A percentile compares a stretch with the other conserved stretches of the same genome.
Conservation (phyloP, 768 basidiomycete species). For the Lactarius hatsudake region DNA sequence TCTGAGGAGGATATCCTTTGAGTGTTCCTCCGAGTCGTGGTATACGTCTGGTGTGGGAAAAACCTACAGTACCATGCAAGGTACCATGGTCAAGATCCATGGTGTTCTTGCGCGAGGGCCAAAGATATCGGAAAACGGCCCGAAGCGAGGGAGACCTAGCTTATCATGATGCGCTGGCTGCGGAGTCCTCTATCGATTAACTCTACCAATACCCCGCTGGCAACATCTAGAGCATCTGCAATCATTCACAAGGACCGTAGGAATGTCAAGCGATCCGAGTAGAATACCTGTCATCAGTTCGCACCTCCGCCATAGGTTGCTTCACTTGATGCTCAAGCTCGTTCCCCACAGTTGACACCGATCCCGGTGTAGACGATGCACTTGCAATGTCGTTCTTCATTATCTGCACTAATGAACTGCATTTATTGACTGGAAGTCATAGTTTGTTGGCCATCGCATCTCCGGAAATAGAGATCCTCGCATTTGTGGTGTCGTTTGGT, state of each 20-base stretch:
- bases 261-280: neutral
- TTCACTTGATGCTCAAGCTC: neutral
- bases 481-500: constrained; percentile 77
- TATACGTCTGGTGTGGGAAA: too few species aligned
- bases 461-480: constrained; percentile 78
- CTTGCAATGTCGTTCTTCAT: constrained; percentile 63
- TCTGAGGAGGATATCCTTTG: too few species aligned
- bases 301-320: constrained; percentile 27
- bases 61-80: too few species aligned
- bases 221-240: neutral
- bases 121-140: constrained; percentile 9
- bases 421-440: constrained; percentile 7
- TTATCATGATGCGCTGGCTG: neutral
- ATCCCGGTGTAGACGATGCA: constrained; percentile 83
- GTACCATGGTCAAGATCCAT: too few species aligned
- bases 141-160: neutral
- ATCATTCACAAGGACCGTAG: neutral
- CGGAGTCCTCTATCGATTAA: neutral
- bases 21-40: too few species aligned
- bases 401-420: neutral
- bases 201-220: neutral
- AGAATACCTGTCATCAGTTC: constrained; percentile 67
- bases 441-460: constrained; percentile 78
- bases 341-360: constrained; percentile 67
- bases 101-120: too few species aligned